phyloP scores from a whole-genome alignment of 495 filamentous ascomycete genomes.

The Tetracladium setigerum region DNA sequence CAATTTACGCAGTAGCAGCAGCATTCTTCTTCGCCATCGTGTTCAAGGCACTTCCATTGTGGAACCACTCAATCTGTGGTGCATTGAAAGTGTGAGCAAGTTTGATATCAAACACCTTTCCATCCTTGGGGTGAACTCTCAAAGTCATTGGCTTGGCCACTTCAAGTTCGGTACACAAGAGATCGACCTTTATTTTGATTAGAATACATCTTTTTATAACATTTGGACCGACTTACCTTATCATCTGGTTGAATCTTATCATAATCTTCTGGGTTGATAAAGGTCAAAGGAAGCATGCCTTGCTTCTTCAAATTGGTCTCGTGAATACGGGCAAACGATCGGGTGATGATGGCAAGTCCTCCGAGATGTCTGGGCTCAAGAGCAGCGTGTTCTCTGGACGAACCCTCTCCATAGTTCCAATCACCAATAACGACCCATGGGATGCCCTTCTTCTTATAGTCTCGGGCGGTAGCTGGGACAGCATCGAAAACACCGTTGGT shows the following conservation, averaged over 20 bases:
- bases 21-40: conserved; percentile 76
- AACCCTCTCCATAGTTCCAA: conserved; percentile 99
- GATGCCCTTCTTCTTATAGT: conserved; percentile 95
- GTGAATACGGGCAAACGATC: conserved; percentile 97
- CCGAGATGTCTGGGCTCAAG: conserved; percentile 97
- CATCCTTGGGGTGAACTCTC: conserved; percentile 81
- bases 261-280: conserved; percentile 91
- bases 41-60: conserved; percentile 92
- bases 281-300: conserved; percentile 98
- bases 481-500: conserved; percentile 76
- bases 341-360: conserved; percentile 93
- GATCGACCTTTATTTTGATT: conserved; percentile 48
- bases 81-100: conserved; percentile 96
- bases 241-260: conserved; percentile 93
- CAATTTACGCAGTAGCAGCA: neutral
- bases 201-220: conserved; percentile 3
- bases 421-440: conserved; percentile 98
- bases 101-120: conserved; percentile 69
- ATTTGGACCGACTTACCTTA: conserved; percentile 38
- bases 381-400: conserved; percentile 95
- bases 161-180: conserved; percentile 82
- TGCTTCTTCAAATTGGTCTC: conserved; percentile 99
- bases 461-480: conserved; percentile 90
- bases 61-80: conserved; percentile 96
- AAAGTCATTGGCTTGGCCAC: conserved; percentile 94